These are phyloP conservation scores for Theobroma cacao DNA, from an alignment of 345 rosid genomes.

Conservation along the genomic window DNA sequence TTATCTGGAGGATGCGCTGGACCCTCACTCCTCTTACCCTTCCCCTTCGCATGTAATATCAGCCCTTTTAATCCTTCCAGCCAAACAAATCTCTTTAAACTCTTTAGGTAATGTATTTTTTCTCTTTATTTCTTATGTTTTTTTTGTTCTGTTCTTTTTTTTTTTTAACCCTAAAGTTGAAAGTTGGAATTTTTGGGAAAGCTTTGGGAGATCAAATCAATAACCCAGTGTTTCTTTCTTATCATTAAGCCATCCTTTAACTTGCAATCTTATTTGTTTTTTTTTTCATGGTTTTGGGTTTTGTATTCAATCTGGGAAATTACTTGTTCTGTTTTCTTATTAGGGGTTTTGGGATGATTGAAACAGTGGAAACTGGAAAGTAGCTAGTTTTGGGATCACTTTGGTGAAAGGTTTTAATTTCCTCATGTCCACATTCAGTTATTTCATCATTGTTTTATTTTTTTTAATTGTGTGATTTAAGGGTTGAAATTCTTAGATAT, in stretches of 20 bases:
- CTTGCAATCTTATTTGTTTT: background rate
- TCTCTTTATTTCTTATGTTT: background rate
- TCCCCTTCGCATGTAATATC: background rate
- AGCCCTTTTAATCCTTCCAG: background rate
- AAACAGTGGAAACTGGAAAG: background rate
- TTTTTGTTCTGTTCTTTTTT: background rate
- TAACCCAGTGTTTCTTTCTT: background rate
- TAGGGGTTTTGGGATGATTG: constrained; percentile 1
- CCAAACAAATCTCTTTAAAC: background rate
- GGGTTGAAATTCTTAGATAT: background rate
- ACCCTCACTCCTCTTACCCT: background rate
- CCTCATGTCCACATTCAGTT: background rate
- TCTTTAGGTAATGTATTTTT: background rate
- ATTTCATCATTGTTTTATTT: background rate
- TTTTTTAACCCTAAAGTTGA: too few species aligned
- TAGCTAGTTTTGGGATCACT: background rate
- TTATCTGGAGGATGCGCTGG: constrained; percentile 8
- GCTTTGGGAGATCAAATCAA: background rate
- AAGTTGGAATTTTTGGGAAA: background rate
- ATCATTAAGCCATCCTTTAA: background rate
- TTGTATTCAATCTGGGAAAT: background rate
- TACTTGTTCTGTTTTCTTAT: background rate
- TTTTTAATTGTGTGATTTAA: background rate
- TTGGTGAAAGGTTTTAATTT: background rate
- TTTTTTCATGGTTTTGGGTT: background rate